Conservation (phyloP, 805 yeast genomes). For the Suhomyces faveliae region DNA sequence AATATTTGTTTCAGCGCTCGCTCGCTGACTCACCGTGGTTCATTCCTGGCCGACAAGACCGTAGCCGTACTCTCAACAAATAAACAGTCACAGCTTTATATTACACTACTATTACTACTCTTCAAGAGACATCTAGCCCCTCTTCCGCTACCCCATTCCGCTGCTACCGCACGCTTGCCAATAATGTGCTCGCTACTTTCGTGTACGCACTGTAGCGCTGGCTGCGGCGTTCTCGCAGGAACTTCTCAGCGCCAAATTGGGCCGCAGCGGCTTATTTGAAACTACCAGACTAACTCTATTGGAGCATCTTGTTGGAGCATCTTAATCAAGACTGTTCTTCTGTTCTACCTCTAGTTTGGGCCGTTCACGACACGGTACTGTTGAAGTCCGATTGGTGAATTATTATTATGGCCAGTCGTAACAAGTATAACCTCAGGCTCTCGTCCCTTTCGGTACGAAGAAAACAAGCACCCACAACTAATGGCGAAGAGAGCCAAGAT, state of each 20-base stretch:
- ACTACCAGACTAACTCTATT: neutral
- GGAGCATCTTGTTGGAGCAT: neutral
- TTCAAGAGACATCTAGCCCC: neutral
- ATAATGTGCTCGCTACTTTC: neutral
- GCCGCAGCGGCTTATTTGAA: neutral
- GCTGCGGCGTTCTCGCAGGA: neutral
- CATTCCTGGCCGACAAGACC: too few species aligned
- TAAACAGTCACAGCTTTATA: too few species aligned
- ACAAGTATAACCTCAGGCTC: conserved; percentile 20
- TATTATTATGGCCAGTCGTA: conserved; percentile 5
- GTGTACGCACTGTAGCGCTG: neutral
- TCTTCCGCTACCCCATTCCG: neutral
- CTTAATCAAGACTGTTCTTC: neutral
- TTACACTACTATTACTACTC: too few species aligned
- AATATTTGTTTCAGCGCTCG: too few species aligned
- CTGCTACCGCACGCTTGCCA: neutral
- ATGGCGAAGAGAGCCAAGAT: conserved; percentile 4
- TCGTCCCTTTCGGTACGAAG: conserved; percentile 14
- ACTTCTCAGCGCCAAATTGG: neutral
- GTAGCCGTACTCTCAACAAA: too few species aligned
- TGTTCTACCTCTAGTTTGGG: neutral
- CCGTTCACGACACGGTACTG: neutral
- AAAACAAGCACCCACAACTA: neutral
- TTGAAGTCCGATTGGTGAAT: neutral
- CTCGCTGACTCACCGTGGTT: too few species aligned